A percentile compares a stretch with the other conserved stretches of the same genome.
Conservation (phyloP, 495 filamentous ascomycete genomes). For the Penicillium taxi region DNA sequence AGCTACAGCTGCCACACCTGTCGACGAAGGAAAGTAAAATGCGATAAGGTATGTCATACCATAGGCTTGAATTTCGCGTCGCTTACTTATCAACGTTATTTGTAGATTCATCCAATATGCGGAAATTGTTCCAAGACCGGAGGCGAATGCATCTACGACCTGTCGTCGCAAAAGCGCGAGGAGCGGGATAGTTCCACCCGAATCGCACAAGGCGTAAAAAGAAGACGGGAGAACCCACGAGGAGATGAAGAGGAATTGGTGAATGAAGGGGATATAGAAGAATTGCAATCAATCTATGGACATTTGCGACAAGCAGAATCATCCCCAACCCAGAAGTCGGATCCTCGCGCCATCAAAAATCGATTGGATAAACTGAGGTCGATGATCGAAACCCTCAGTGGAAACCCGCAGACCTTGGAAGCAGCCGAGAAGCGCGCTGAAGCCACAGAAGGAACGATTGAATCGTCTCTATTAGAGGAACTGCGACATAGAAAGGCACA, state of each 20-base stretch:
- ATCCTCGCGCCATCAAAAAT: constrained; percentile 34
- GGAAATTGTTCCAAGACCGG: constrained; percentile 41
- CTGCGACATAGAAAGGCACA: constrained; percentile 9
- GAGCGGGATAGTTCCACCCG: constrained; percentile 10
- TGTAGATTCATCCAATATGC: constrained; percentile 41
- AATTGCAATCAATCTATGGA: constrained; percentile 33
- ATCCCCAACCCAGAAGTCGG: constrained; percentile 17
- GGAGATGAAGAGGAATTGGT: constrained; percentile 29
- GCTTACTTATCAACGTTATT: neutral
- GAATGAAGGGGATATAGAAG: constrained; percentile 33
- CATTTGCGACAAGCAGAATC: constrained; percentile 22
- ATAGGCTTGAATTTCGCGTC: neutral
- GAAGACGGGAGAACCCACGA: constrained; percentile 25
- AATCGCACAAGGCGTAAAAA: constrained; percentile 28
- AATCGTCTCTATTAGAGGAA: constrained; percentile 15
- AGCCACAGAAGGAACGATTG: constrained; percentile 16
- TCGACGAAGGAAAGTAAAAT: constrained; percentile 42
- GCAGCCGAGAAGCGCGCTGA: constrained; percentile 17
- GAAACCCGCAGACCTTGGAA: constrained; percentile 23
- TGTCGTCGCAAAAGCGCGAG: constrained; percentile 21
- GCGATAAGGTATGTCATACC: constrained; percentile 29
- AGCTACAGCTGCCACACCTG: constrained; percentile 46
- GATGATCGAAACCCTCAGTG: constrained; percentile 38
- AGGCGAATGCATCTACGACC: constrained; percentile 39
- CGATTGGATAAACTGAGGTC: constrained; percentile 40